These are phyloP conservation scores for Lactuca saligna DNA, from an alignment of 129 eudicot species.

Conservation along the genomic window DNA sequence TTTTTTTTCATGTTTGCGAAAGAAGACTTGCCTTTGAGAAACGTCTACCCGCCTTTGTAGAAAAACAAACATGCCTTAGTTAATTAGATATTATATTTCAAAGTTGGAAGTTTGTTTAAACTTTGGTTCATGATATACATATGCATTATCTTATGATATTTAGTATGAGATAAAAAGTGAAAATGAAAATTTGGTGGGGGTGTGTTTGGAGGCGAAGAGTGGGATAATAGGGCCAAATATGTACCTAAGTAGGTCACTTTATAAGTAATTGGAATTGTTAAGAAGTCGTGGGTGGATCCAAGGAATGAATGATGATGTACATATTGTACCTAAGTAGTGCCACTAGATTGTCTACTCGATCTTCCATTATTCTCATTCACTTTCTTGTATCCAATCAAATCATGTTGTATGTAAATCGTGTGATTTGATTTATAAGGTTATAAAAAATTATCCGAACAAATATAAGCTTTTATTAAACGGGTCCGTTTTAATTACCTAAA, in stretches of 20 bases:
- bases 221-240: conserved; percentile 2
- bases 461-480: neutral
- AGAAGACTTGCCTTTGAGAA: no score
- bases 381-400: neutral
- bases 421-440: no score
- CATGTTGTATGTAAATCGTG: neutral
- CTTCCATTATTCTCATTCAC: neutral
- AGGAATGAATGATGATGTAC: conserved; percentile 12
- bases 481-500: neutral
- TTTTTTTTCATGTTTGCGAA: no score
- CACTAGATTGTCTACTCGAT: conserved; percentile 11
- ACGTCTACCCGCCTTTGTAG: no score
- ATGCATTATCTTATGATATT: neutral
- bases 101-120: neutral
- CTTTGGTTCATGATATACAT: neutral
- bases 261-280: conserved; percentile 6
- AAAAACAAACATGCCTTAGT: no score
- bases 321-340: conserved; percentile 6
- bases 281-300: conserved; percentile 18
- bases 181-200: neutral
- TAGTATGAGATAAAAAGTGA: neutral
- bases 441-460: neutral
- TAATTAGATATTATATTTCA: no score
- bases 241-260: conserved; percentile 9
- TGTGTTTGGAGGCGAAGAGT: neutral